Evolutionary conservation across 2,329 filamentous ascomycete genomes (phyloP).

Genomic region (Neoarthrinium moseri): DNA sequence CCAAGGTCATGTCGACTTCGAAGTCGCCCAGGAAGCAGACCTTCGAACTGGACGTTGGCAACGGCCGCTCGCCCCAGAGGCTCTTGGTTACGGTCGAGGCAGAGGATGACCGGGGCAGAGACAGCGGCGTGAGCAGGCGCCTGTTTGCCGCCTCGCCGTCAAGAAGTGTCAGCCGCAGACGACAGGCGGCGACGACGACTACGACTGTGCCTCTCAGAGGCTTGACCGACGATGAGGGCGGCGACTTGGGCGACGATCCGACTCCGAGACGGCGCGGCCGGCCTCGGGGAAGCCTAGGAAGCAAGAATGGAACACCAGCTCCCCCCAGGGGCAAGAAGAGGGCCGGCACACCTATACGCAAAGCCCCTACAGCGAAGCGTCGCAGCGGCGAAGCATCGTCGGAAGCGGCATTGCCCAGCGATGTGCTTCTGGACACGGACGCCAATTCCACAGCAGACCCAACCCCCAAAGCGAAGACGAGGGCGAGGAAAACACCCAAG

Average conservation of each 20-base stretch:
- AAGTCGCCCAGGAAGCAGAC: slow-evolving; percentile 54
- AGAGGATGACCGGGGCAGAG: slow-evolving; percentile 25
- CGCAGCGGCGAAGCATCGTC: slow-evolving; percentile 26
- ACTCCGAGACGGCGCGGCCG: slow-evolving; percentile 33
- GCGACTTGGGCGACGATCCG: slow-evolving; percentile 11
- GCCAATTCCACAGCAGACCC: slow-evolving; percentile 20
- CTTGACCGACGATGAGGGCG: slow-evolving; percentile 39
- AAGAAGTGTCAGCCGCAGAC: slow-evolving; percentile 32
- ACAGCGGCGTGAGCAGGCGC: slow-evolving; percentile 29
- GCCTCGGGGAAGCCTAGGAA: slow-evolving; percentile 33
- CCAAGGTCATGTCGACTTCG: slow-evolving; percentile 31
- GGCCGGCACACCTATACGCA: slow-evolving; percentile 42
- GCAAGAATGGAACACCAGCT: slow-evolving; percentile 51
- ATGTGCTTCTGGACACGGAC: slow-evolving; percentile 19
- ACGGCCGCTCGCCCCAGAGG: slow-evolving; percentile 47
- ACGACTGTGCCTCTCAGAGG: slow-evolving; percentile 49
- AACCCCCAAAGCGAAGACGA: slow-evolving; percentile 33
- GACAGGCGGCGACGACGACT: slow-evolving; percentile 42
- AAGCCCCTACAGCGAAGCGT: slow-evolving; percentile 31
- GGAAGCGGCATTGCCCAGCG: slow-evolving; percentile 21
- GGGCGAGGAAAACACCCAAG: slow-evolving; percentile 25
- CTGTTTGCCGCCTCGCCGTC: slow-evolving; percentile 39
- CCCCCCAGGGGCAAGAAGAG: slow-evolving; percentile 45
- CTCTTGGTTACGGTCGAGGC: slow-evolving; percentile 57
- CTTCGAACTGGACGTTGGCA: slow-evolving; percentile 56